Conservation (phyloP, 371 early-diverging fungal species). For the Apophysomyces elegans region DNA sequence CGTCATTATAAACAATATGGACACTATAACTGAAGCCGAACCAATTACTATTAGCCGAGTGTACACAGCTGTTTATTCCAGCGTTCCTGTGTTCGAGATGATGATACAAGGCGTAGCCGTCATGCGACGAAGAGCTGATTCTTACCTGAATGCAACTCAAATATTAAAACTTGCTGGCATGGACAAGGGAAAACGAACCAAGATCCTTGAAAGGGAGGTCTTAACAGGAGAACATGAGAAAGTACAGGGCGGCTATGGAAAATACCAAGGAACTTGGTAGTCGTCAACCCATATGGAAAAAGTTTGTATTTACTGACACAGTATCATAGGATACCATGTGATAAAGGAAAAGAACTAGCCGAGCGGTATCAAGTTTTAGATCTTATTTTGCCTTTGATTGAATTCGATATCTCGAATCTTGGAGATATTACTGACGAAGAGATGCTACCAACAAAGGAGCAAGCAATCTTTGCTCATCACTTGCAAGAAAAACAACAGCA, state of each 20-base stretch:
- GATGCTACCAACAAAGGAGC: slow-evolving; percentile 33
- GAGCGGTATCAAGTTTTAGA: slow-evolving; percentile 70
- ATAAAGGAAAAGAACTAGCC: slow-evolving; percentile 75
- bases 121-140: slow-evolving; percentile 91
- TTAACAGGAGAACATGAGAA: slow-evolving; percentile 88
- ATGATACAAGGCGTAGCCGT: slow-evolving; percentile 82
- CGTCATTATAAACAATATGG: background rate
- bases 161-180: slow-evolving; percentile 94
- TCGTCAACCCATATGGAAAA: background rate
- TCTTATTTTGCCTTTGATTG: slow-evolving; percentile 65
- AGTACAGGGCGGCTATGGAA: slow-evolving; percentile 98
- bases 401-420: slow-evolving; percentile 59
- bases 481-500: slow-evolving; percentile 13
- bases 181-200: slow-evolving; percentile 91
- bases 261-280: slow-evolving; percentile 94
- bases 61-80: slow-evolving; percentile 83
- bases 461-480: slow-evolving; percentile 18
- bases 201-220: slow-evolving; percentile 91
- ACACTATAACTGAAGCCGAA: background rate
- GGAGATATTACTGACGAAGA: slow-evolving; percentile 20
- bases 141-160: slow-evolving; percentile 96
- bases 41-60: slow-evolving; percentile 27
- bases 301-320: background rate
- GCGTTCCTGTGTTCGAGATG: slow-evolving; percentile 86
- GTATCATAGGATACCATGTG: slow-evolving; percentile 76